Base-by-base conservation (phyloP, 1,139 yeast species). In the Suhomyces chickasaworum region DNA sequence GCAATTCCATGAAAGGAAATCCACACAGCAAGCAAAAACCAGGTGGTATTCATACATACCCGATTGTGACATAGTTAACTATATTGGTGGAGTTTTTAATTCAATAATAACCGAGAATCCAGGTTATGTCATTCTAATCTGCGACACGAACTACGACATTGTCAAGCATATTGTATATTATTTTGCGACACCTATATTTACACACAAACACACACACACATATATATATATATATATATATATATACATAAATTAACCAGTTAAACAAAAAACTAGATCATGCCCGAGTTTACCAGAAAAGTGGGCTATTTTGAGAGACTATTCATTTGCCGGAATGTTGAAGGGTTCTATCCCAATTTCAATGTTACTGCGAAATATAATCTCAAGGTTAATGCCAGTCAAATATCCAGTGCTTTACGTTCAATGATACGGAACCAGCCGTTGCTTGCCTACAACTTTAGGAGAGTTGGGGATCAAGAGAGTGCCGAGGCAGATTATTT, bases 341-440 rank as follows among this genome's bases (percentile, higher is more conserved):
- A 55, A 33, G 47, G 48, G 1, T 50, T 50, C 39, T 70, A 66
- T 42, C 50, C 65, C 9, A 69, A 68, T 48, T 67, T 64, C 51
- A 63, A 60, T 39, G 48, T 69, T 8, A 54, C 64, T 3, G 70
- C 60, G 2, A 53, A 56, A 29, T 67, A 65, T 49, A 61, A 54
- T 39, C 29, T 47, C 1, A 46, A 35, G 1, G 45, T 68, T 1
- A 12, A n/a, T 22, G 15, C 34, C 4, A 18, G 7, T 5, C 39
- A 35, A 48, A 49, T 71, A 15, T 62, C 73, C 1, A 50, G 56
- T 42, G 71, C 68, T 0, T 50, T 71, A 27, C 38, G 53, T 9
- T 30, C 42, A 7, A 33, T 69, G 8, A 48, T 69, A 4, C 22
- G 49, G n/a, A 51, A 56, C 13, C 52, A 60, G 44, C 64, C 69